phyloP scores from a whole-genome alignment of 2,329 filamentous ascomycete species.

The Fusarium mangiferae region DNA sequence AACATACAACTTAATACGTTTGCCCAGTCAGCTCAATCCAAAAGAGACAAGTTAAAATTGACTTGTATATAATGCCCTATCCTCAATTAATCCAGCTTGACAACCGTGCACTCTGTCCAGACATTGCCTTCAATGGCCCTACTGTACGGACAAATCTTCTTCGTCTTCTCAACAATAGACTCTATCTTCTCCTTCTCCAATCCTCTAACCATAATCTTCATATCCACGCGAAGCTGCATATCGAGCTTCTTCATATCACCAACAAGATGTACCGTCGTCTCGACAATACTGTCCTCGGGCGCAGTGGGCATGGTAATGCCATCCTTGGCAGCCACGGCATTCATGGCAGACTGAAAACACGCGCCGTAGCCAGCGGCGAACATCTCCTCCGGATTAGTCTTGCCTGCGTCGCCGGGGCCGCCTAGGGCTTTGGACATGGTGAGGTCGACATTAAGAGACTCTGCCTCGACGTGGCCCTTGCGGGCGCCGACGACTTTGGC shows the following conservation, averaged over 20 bases:
- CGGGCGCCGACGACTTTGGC: slow-evolving; percentile 21
- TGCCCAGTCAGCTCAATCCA: neutral
- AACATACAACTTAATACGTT: too few relatives aligned
- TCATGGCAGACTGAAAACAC: slow-evolving; percentile 26
- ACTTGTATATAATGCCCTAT: rapidly evolving
- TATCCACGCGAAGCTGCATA: slow-evolving; percentile 9
- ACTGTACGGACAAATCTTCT: slow-evolving; percentile 8
- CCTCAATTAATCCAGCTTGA: neutral
- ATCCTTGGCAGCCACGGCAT: slow-evolving; percentile 12
- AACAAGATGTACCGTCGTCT: slow-evolving; percentile 15
- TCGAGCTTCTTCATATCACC: slow-evolving; percentile 20
- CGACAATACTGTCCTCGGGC: slow-evolving; percentile 13
- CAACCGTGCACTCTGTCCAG: neutral
- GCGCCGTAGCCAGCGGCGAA: slow-evolving; percentile 23
- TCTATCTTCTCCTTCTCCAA: neutral
- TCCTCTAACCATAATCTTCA: slow-evolving; percentile 23
- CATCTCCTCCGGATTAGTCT: slow-evolving; percentile 13
- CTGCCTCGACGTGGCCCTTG: slow-evolving; percentile 18
- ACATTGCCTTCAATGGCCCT: slow-evolving; percentile 6
- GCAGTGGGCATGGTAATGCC: slow-evolving; percentile 8
- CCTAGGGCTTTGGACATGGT: slow-evolving; percentile 28
- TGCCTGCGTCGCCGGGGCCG: slow-evolving; percentile 16
- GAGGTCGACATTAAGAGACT: slow-evolving; percentile 25
- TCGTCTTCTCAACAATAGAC: slow-evolving; percentile 3
- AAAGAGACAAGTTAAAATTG: neutral